Evolutionary conservation across 352 stramenopile genomes (phyloP).

Genomic region (Saprolegnia diclina): DNA sequence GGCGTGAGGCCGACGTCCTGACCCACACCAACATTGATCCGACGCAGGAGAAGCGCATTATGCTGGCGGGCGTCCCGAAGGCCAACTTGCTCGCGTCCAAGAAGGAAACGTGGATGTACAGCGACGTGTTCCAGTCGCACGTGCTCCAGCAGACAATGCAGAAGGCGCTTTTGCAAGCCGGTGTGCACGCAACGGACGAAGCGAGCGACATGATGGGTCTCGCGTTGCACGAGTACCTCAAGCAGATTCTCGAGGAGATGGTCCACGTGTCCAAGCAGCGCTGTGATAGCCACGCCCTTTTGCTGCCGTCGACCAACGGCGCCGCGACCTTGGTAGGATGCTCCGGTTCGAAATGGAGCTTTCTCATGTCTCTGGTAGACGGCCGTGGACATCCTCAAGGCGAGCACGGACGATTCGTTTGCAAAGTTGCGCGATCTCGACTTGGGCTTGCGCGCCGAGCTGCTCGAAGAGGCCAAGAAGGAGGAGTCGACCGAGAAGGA

Average conservation of each 20-base stretch:
- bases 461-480: slow-evolving; percentile 73
- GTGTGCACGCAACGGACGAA: slow-evolving; percentile 33
- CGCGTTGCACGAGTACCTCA: slow-evolving; percentile 78
- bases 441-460: slow-evolving; percentile 41
- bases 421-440: slow-evolving; percentile 57
- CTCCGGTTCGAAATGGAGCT: slow-evolving; percentile 69
- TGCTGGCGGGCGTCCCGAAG: slow-evolving; percentile 60
- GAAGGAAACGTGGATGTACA: slow-evolving; percentile 74
- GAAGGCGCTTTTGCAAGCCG: slow-evolving; percentile 50
- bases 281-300: slow-evolving; percentile 40
- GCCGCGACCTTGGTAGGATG: slow-evolving; percentile 53
- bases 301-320: slow-evolving; percentile 31
- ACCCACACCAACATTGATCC: slow-evolving; percentile 80
- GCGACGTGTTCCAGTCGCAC: slow-evolving; percentile 74
- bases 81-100: slow-evolving; percentile 36
- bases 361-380: slow-evolving; percentile 40
- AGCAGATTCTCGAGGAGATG: slow-evolving; percentile 84
- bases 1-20: slow-evolving; percentile 76
- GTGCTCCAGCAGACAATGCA: slow-evolving; percentile 57
- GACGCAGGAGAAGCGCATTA: slow-evolving; percentile 58
- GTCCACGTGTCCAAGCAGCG: slow-evolving; percentile 74
- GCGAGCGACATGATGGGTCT: slow-evolving; percentile 74
- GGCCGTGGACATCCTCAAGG: slow-evolving; percentile 71
- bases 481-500: slow-evolving; percentile 74
- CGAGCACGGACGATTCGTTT: slow-evolving; percentile 82